These are phyloP conservation scores for Incumbomyces lentus DNA, from an alignment of 2,329 filamentous ascomycete species.

Conservation along the genomic window DNA sequence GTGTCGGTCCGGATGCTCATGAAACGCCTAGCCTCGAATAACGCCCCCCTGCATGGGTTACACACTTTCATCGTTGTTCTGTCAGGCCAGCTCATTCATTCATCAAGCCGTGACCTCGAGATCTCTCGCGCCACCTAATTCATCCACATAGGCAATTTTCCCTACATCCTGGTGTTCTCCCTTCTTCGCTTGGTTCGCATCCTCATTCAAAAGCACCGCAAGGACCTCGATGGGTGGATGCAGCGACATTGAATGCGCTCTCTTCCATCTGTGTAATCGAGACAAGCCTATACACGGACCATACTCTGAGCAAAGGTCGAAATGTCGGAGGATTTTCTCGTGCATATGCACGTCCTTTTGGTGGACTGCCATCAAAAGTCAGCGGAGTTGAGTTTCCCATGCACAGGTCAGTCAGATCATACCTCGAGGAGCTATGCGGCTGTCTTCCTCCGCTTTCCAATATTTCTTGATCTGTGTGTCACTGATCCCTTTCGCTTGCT, in stretches of 20 bases:
- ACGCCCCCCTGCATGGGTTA: no score
- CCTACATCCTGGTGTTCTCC: slow-evolving; percentile 13
- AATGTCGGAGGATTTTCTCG: slow-evolving; percentile 84
- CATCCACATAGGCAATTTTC: slow-evolving; percentile 19
- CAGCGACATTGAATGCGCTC: slow-evolving; percentile 73
- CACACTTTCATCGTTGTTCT: no score
- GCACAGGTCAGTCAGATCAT: neutral
- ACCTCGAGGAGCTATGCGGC: slow-evolving; percentile 53
- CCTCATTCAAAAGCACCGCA: slow-evolving; percentile 67
- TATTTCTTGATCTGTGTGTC: slow-evolving; percentile 64
- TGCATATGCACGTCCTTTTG: slow-evolving; percentile 60
- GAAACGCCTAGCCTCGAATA: no score
- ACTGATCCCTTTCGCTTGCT: slow-evolving; percentile 51
- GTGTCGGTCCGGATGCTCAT: no score
- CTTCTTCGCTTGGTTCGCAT: slow-evolving; percentile 20
- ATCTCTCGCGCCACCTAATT: slow-evolving; percentile 15
- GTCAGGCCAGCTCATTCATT: no score
- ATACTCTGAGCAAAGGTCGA: slow-evolving; percentile 83
- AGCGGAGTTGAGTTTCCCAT: neutral
- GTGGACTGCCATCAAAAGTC: slow-evolving; percentile 49
- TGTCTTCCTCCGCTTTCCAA: slow-evolving; percentile 62
- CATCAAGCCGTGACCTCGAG: slow-evolving; percentile 9
- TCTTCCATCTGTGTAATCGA: slow-evolving; percentile 74
- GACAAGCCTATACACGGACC: slow-evolving; percentile 82
- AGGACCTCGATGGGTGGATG: slow-evolving; percentile 83